Percentiles rank a stretch among this genome's conserved stretches.
Conservation (phyloP, 208 protist species). For the Leishmania tropica region DNA sequence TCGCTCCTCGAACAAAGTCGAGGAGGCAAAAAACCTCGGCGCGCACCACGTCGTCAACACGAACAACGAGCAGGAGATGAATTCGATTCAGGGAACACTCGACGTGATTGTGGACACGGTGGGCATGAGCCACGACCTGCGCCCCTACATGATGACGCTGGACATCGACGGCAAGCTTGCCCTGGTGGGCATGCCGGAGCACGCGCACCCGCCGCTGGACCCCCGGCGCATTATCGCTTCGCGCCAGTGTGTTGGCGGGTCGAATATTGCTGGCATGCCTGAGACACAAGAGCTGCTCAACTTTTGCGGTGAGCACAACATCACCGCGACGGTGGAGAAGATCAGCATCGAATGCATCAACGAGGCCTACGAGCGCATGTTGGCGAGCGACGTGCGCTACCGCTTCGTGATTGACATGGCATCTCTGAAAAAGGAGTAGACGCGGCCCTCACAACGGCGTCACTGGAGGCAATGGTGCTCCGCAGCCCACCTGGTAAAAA, state of each 20-base stretch:
- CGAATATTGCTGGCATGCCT: constrained; percentile 63
- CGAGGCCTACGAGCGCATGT: constrained; percentile 67
- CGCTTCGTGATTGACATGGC: constrained; percentile 83
- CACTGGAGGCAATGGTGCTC: too few species aligned
- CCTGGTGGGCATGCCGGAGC: constrained; percentile 59
- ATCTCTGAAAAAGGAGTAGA: constrained; percentile 38
- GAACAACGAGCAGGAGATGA: constrained; percentile 60
- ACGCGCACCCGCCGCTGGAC: constrained; percentile 44
- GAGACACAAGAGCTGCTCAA: constrained; percentile 88
- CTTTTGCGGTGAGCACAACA: constrained; percentile 77
- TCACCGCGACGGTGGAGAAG: constrained; percentile 65
- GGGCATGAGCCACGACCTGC: constrained; percentile 48
- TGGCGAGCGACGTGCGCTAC: constrained; percentile 71
- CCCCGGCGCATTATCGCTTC: constrained; percentile 15
- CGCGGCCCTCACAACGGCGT: too few species aligned
- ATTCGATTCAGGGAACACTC: constrained; percentile 40
- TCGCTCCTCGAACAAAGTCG: constrained; percentile 61
- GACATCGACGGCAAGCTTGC: constrained; percentile 51
- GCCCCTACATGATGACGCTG: constrained; percentile 54
- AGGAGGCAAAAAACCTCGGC: constrained; percentile 65
- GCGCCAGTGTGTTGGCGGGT: constrained; percentile 18
- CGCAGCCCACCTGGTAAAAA: neutral
- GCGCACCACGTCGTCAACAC: constrained; percentile 66
- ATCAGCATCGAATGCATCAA: constrained; percentile 76
- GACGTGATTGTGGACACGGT: constrained; percentile 79